Evolutionary conservation across 2,329 filamentous ascomycete species (phyloP), one percentile per base, ranked within the genome.

Genomic region (Amesomyces nigricolor): DNA sequence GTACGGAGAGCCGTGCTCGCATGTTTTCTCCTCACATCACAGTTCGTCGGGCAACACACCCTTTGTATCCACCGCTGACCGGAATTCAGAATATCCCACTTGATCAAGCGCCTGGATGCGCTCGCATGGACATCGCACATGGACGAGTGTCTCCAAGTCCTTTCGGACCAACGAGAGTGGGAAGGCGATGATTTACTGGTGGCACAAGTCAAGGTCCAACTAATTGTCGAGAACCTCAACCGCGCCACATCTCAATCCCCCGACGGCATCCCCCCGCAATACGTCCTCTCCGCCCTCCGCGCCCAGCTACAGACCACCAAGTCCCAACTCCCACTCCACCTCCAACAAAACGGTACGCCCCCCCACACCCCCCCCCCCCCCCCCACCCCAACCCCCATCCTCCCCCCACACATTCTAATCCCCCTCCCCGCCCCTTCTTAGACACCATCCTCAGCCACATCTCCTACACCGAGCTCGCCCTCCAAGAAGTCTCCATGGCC

Each of bases 71-170:
- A 26, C 11, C 45, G 17, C 62, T 58, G 39, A 40, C 37, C 35
- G 49, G 26, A 48, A 22, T 16, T 14, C 37, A 64, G 53, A 46
- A 65, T 65, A 4, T 62, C 67, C 3, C 61, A 64, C 4, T 58
- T 62, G 6, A 68, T 79, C 13, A 74, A 73, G 22, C 74, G 75
- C 45, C 71, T 75, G 48, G 79, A 83, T 51, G 63, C 73, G 2
- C 69, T 85, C 47, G 72, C 70, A 2, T 87, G 82, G 82, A 83
- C 76, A 0, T 61, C 75, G 1, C 75, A 82, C 50, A 76, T 86
- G 71, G 80, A 83, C 30, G 80, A 84, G 37, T 80, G 75, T 37
- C 68, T 85, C 1, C 66, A 72, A 4, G 60, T 72, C 1, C 67
- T 86, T 0, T 68, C 71, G 4, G 68, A 73, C 14, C 67, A 72